phyloP scores from a whole-genome alignment of 148 eudicot genomes.

The Gaultheria prostrata region DNA sequence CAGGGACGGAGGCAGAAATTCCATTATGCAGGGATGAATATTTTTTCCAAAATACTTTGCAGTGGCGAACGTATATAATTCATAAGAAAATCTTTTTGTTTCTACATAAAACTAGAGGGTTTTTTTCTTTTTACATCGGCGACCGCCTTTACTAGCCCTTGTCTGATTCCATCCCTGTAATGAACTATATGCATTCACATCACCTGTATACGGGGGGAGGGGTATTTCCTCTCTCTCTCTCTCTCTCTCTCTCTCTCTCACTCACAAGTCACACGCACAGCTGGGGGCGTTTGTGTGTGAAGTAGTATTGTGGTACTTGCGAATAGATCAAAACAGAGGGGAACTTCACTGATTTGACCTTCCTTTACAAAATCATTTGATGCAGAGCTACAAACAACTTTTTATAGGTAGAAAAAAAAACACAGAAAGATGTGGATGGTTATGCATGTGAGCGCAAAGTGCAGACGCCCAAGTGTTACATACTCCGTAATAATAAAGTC shows the following conservation, averaged over 20 bases:
- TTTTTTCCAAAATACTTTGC: no score
- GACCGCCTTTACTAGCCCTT: no score
- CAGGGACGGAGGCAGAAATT: no score
- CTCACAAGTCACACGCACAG: background rate
- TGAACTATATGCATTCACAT: slow-evolving; percentile 9
- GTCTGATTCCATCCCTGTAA: no score
- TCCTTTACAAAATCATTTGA: slow-evolving; percentile 38
- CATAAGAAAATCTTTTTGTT: no score
- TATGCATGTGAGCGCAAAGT: background rate
- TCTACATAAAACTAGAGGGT: no score
- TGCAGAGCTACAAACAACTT: slow-evolving; percentile 28
- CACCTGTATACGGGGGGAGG: background rate
- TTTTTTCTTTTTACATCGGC: no score
- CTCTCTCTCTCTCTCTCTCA: background rate
- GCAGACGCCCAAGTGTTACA: no score
- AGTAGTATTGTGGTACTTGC: slow-evolving; percentile 20
- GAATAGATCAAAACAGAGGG: slow-evolving; percentile 18
- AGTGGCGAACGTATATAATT: no score
- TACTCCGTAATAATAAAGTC: no score
- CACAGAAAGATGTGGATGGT: slow-evolving; percentile 16
- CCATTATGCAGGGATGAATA: no score
- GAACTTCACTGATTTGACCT: slow-evolving; percentile 40
- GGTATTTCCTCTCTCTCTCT: background rate
- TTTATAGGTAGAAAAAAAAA: slow-evolving; percentile 19
- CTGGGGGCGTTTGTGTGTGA: slow-evolving; percentile 3